Base-by-base conservation (phyloP, 179 eudicot genomes). In the Silene coronaria region DNA sequence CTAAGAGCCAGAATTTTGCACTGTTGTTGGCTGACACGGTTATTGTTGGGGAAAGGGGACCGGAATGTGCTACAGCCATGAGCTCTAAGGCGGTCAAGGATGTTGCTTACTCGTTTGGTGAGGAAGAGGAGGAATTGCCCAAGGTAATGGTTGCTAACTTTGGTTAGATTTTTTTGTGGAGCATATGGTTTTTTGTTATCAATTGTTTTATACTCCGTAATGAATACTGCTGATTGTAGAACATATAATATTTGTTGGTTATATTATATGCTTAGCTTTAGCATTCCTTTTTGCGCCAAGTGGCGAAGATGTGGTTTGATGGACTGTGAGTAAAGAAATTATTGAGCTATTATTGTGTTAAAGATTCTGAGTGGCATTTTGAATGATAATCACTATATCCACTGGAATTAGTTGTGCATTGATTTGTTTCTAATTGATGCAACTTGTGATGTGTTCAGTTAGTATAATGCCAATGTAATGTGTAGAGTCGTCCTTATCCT, bases 11-110 rank as follows among this genome's bases (percentile, higher is more conserved):
- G 84, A 90, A 85, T 27, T 89, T 85, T 67, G 84, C 98, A 8
- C 64, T 94, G 63, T 77, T 92, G 82, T 80, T 94, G 53, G 95
- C 98, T 0, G 98, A 94, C 55, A 94, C 98, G 0, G 89, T 94
- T 51, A 67, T 90, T 73, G 77, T 89, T 53, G 81, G 82, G 1
- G 86, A 84, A 42, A 83, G 75, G 45, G 91, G 87, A 10, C 84
- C 82, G 3, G 91, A 92, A 14, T 79, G 88, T 17, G 77, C 77
- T 0, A 92, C 97, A 4, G 5, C 77, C 2, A 5, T 79, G 60
- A 82, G 98, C 80, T 83, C 97, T 0, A 94, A 94, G 80, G 82
- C 87, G 17, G 75, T 85, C 5, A 94, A 89, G 86, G 98, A 94
- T 78, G 87, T 95, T 36, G 89, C 95, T 2, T 95, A 95, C 79